Evolutionary conservation across 208 protist genomes (phyloP), one percentile per base, ranked within the genome.

Genomic region (Phytomonas francai): DNA sequence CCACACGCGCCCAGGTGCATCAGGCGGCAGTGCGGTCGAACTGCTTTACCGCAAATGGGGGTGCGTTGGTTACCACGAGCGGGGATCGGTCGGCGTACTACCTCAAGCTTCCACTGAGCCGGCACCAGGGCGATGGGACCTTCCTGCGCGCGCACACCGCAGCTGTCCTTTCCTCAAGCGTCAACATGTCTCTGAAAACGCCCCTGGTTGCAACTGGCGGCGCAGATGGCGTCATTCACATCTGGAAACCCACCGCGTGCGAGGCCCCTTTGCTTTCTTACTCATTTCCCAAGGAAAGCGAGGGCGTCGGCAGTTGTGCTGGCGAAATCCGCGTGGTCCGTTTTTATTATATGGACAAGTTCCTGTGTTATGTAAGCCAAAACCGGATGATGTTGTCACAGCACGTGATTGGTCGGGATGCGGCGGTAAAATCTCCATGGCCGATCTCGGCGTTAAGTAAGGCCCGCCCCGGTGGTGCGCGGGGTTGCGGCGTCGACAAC

Each of bases 311-410:
- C 1, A 33, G 33, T 31, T 28, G 42, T 16, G 56, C n/a, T 2
- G 70, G 32, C 16, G 67, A 87, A n/a, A 65, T 92, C 0, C 69
- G 76, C 1, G 54, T 56, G 12, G 83, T 80, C 32, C 78, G 83
- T 39, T 95, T 95, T 71, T 89, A 91, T 42, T 93, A 92, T 71
- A 58, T 83, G 0, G 90, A 95, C 58, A 85, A 84, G 64, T 79
- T 95, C 54, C n/a, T 93, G 61, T 67, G 77, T 12, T 93, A 83
- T 19, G 9, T 9, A 39, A 39, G 34, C 34, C 34, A 39, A 25
- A 78, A 79, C 30, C 67, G 51, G 16, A 27, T 92, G n/a, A 70
- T 74, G 59, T 71, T 92, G 7, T 81, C 69, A 4, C 67, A 70
- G 0, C 33, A 68, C 33, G 59, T 62, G 30, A 28, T 45, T 19